Base-by-base conservation (phyloP, 345 rosid genomes). In the Brassica carinata region DNA sequence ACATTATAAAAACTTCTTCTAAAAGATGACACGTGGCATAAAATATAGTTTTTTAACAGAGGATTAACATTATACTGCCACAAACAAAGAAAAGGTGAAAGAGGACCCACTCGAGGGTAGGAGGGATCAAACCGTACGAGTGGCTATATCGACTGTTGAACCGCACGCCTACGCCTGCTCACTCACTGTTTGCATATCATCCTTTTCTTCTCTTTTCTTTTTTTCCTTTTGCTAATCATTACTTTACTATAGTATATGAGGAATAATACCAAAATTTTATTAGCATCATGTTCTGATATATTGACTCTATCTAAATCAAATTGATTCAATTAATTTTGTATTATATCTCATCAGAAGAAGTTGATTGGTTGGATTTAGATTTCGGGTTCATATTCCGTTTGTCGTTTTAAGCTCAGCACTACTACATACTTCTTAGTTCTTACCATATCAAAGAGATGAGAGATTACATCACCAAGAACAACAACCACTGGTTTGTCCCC, bases 161-260 rank as follows among this genome's bases (percentile, higher is more conserved):
- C 45, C 72, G 81, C 81, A 78, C 77, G 81, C 77, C 77, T 78
- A 43, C 14, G 51, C 3, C 51, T 10, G 45, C 51, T 43, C 51
- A 40, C 30, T 57, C 45, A 17, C 76, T 72, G 36, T 72, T 43
- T 63, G 18, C 38, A 73, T 40, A 62, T 27, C 75, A 34, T 72
- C 57, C 17, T 14, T 48, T 13, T 53, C 67, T 29, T 63, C 2
- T 23, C 29, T 10, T 62, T 27, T 61, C 29, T 61, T 74, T 30
- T 17, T 7, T 43, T 43, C 5, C 29, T 73, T 5, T 8, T 27
- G 15, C 17, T 27, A 14, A 75, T 57, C 67, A 67, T 76, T 76
- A 67, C 79, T 67, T 75, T 75, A 65, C 14, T 27, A 38, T 64
- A 51, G 17, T 27, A 4, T 62, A 17, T 65, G 40, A 65, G n/a